Percentiles rank a stretch among this genome's conserved stretches.
Conservation (phyloP, 306 rosid species). For the cucumber (Cucumis sativus) region Cucumber_9930_V3 NC_026656.2:11015501-11016000, state of each 20-base stretch:
- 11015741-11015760: not conserved
- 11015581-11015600: not conserved
- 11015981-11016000: too few relatives aligned
- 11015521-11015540: not conserved
- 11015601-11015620: not conserved
- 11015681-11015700: not conserved
- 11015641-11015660: too few relatives aligned
- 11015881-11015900: too few relatives aligned
- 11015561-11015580: not conserved
- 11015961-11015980: too few relatives aligned
- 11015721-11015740: not conserved
- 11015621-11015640: not conserved
- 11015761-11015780: not conserved
- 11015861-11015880: not conserved
- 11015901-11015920: too few relatives aligned
- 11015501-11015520: not conserved
- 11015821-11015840: not conserved
- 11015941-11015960: too few relatives aligned
- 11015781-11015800: not conserved
- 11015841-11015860: not conserved
- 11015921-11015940: too few relatives aligned
- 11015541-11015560: not conserved
- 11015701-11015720: not conserved
- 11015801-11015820: not conserved
- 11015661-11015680: too few relatives aligned